These are phyloP conservation scores for Capniomyces stellatus DNA, from an alignment of 371 early-diverging fungal genomes.

Conservation along the genomic window DNA sequence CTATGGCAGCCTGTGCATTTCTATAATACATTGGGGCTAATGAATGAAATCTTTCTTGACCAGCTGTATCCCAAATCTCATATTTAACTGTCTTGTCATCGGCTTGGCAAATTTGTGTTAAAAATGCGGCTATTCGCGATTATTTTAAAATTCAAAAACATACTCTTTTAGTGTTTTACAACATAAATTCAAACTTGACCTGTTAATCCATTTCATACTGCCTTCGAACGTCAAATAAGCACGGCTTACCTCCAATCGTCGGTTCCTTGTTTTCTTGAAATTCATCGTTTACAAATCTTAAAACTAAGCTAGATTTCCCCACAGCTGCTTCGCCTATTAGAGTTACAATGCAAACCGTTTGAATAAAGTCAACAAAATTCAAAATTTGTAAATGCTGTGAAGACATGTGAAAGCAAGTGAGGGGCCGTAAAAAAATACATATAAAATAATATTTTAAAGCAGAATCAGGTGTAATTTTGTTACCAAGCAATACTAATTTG, in stretches of 20 bases:
- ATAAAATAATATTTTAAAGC: neutral
- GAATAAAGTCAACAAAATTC: neutral
- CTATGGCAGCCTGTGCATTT: slow-evolving; percentile 91
- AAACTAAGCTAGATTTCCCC: slow-evolving; percentile 78
- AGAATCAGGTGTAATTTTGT: neutral
- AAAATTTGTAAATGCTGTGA: neutral
- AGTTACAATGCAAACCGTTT: too few relatives aligned
- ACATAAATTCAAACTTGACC: too few relatives aligned
- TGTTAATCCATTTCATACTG: too few relatives aligned
- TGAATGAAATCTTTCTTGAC: slow-evolving; percentile 83
- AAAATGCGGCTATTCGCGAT: slow-evolving; percentile 49
- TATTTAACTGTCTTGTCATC: slow-evolving; percentile 68
- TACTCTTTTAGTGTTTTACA: too few relatives aligned
- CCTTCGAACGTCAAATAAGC: too few relatives aligned
- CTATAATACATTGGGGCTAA: slow-evolving; percentile 99
- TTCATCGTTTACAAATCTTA: slow-evolving; percentile 92
- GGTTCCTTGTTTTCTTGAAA: slow-evolving; percentile 95
- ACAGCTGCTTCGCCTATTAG: slow-evolving; percentile 69
- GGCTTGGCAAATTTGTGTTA: slow-evolving; percentile 52
- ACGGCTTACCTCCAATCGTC: slow-evolving; percentile 74
- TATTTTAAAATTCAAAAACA: neutral
- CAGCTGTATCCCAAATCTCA: slow-evolving; percentile 93
- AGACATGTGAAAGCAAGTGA: too few relatives aligned
- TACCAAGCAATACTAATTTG: slow-evolving; percentile 22
- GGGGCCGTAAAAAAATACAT: neutral